Evolutionary conservation across 768 basidiomycete species (phyloP), one percentile per base, ranked within the genome.

Genomic region (Xerocomus brunneocitrinus): DNA sequence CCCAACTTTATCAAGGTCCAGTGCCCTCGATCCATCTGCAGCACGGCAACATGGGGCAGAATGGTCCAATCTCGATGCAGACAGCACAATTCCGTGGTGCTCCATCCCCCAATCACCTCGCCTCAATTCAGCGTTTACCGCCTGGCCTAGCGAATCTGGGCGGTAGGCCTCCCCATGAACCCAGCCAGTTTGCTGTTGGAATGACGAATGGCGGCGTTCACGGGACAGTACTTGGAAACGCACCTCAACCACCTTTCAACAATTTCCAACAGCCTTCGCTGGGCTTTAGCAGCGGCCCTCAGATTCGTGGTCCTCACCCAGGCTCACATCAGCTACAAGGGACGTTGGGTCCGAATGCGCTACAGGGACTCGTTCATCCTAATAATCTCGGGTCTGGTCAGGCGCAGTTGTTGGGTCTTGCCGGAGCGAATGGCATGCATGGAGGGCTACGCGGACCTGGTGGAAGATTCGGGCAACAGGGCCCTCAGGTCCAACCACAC

Each of bases 131-230:
- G 62, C 80, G 87, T 40, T 71, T 91, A 32, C 89, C 89, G 12
- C 88, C 88, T 14, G 89, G 89, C 31, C 73, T 91, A 36, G 89
- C 89, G 12, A 90, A 90, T 62, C 78, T 91, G 19, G 90, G 89
- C 28, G 88, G 81, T 40, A 83, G 89, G 7, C 89, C 88, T 24
- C 89, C 89, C 3, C 88, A 89, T 58, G 89, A 91, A 47, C 81
- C 86, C 22, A 76, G 77, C 8, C 89, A 87, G 59, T 85, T 84
- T 60, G 58, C 66, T 47, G 62, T 80, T 27, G 78, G 81, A 28
- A 71, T 82, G 62, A 70, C 75, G 47, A 71, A 78, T 38, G 74
- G 73, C 19, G 72, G 73, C 5, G 62, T 81, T 36, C 81, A 80
- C 56, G 68, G 71, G 43, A 66, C 71, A 27, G 57, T 82, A 19